A percentile compares a stretch with the other conserved stretches of the same genome.
phyloP scores from a whole-genome alignment of 257 asterid species.

The Avicennia marina region DNA sequence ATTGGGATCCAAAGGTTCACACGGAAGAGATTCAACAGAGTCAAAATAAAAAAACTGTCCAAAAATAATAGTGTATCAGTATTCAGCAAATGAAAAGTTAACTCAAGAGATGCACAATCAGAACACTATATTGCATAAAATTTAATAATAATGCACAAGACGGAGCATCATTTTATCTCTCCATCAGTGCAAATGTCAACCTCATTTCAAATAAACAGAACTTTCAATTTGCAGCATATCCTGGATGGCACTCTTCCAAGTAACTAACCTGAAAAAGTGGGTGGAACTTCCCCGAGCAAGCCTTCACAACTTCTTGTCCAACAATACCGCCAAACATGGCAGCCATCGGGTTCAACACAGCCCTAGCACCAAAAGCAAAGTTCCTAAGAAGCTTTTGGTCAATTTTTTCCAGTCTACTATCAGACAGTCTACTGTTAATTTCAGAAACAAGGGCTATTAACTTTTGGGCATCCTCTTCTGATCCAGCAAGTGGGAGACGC shows the following conservation, averaged over 20 bases:
- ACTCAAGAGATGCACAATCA: neutral
- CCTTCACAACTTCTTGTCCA: neutral
- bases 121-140: too few species aligned
- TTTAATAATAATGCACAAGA: too few species aligned
- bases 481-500: neutral
- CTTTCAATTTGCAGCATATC: too few species aligned
- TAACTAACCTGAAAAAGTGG: neutral
- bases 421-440: neutral
- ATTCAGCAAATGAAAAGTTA: neutral
- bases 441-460: neutral
- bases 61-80: neutral
- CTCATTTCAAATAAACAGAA: too few species aligned
- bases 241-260: too few species aligned
- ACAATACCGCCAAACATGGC: neutral
- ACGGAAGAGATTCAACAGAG: neutral
- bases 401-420: neutral
- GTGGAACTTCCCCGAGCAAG: neutral
- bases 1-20: neutral
- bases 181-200: too few species aligned
- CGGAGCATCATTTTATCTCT: too few species aligned
- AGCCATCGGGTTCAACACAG: neutral
- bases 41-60: neutral
- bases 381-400: neutral
- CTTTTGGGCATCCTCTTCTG: neutral
- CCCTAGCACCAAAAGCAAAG: neutral